Base-by-base conservation (phyloP, 495 filamentous ascomycete species). In the Collariella sp. region DNA sequence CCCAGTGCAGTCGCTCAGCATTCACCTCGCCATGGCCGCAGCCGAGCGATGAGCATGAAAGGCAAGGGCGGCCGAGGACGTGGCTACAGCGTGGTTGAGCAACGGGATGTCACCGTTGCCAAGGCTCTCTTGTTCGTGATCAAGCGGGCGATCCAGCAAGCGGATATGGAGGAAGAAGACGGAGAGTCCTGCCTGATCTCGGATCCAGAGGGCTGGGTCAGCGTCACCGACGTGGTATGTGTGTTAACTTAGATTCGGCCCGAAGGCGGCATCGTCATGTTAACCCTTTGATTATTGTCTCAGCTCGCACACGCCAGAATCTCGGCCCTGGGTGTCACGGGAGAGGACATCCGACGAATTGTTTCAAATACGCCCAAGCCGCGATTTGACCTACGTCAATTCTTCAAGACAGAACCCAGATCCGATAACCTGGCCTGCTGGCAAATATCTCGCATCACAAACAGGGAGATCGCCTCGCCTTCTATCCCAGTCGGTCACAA, bases 51-150 rank as follows among this genome's bases (percentile, higher is more conserved):
- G 58, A 76, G 71, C 51, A 45, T 70, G 50, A 67, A 66, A 48
- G 63, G 60, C 52, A 72, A 68, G 53, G 55, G 55, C 15, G 55
- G 64, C 24, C 48, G 40, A 31, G 39, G 31, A n/a, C 66, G 70
- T 3, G 63, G 70, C 2, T 74, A 74, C 62, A 69, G 67, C 45
- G 58, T 73, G 23, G 67, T 70, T 7, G 71, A 76, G 48, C 70
- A 76, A 35, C 60, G 68, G 41, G 72, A 76, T 40, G 57, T 56
- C 3, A 63, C 63, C 48, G 58, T 74, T 18, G 62, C 68, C 54
- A 74, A 76, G 59, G 71, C 72, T 15, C 52, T 76, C 34, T 66
- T 64, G 52, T 74, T 70, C 40, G 68, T 72, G 22, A 51, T 76
- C 26, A 76, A 74, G 60, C 61, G 71, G 10, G 69, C 70, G 19